Evolutionary conservation across 495 filamentous ascomycete genomes (phyloP).

Genomic region (Penicillium bialowiezense): DNA sequence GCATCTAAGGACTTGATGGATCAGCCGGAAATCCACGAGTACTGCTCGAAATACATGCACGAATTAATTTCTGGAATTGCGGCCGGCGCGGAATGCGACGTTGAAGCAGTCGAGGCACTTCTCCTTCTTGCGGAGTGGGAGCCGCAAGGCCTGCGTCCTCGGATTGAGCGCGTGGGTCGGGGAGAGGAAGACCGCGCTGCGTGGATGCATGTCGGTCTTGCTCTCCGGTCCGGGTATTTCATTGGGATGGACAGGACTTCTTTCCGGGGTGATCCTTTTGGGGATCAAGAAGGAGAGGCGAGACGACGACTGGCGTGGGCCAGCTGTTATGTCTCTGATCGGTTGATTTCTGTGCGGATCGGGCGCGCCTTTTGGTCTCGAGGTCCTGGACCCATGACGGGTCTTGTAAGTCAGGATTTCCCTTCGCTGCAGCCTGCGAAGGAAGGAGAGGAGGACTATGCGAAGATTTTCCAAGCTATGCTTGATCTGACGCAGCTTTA

Average conservation of each 20-base stretch:
- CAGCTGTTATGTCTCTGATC: constrained; percentile 63
- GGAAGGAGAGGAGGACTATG: constrained; percentile 58
- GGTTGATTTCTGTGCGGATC: constrained; percentile 61
- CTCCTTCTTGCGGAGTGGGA: constrained; percentile 64
- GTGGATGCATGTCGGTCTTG: constrained; percentile 68
- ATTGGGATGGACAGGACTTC: constrained; percentile 57
- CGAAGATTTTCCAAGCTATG: constrained; percentile 60
- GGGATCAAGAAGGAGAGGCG: constrained; percentile 49
- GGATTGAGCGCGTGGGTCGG: constrained; percentile 52
- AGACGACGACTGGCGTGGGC: constrained; percentile 61
- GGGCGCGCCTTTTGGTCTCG: constrained; percentile 65
- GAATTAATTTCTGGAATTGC: constrained; percentile 58
- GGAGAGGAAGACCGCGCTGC: constrained; percentile 65
- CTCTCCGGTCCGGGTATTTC: constrained; percentile 62
- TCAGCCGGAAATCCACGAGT: constrained; percentile 53
- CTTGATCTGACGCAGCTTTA: constrained; percentile 66
- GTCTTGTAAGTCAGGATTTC: constrained; percentile 58
- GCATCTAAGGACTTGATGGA: constrained; percentile 59
- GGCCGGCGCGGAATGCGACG: constrained; percentile 56
- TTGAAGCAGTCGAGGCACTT: constrained; percentile 63
- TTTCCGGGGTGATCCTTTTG: constrained; percentile 46
- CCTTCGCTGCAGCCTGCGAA: constrained; percentile 53
- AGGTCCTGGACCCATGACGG: constrained; percentile 61
- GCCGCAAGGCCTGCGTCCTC: constrained; percentile 53
- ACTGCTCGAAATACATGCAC: constrained; percentile 63